Evolutionary conservation across 768 basidiomycete genomes (phyloP), one percentile per base, ranked within the genome.

Genomic region (Mycena filopes): DNA sequence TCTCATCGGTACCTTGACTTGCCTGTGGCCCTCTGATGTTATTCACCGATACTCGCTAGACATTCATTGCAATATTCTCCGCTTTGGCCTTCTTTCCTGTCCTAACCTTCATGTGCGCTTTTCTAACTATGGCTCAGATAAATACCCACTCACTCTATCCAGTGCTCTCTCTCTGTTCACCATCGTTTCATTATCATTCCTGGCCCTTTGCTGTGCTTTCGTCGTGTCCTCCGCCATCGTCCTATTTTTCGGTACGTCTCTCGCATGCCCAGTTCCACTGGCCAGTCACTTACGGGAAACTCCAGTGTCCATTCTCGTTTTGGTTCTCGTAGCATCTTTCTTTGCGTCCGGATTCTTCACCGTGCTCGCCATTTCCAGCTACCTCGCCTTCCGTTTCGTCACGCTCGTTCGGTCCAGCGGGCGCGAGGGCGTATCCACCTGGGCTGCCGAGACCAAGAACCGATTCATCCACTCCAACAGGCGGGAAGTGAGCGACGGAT

Each of bases 101-200:
- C 28, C 63, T 70, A 41, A 71, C 78, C 16, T 85, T 84, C 62
- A 57, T 81, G 83, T 85, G 59, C 40, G 83, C 66, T 20, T n/a
- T n/a, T n/a, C n/a, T n/a, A n/a, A 51, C 46, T 61, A 23, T 55
- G 4, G 21, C n/a, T 49, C 26, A 5, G 15, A 20, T 16, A 26
- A 28, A 31, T 40, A 16, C 43, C 36, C 18, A 16, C 40, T 7
- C 33, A 55, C 23, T 42, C 20, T 49, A 28, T 28, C 49, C 63
- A 74, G 71, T 45, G 56, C 70, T 6, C 63, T 77, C 45, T 69
- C 83, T 7, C 71, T 84, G 53, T 75, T 75, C 46, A 62, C 79
- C 38, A 72, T 78, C n/a, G 69, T 75, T 40, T 77, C 78, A 50
- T 65, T 75, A 54, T 65, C 65, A 5, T 78, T 80, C 63, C 33